Evolutionary conservation across 768 basidiomycete genomes (phyloP).

Genomic region (Psilocybe subaeruginosa): DNA sequence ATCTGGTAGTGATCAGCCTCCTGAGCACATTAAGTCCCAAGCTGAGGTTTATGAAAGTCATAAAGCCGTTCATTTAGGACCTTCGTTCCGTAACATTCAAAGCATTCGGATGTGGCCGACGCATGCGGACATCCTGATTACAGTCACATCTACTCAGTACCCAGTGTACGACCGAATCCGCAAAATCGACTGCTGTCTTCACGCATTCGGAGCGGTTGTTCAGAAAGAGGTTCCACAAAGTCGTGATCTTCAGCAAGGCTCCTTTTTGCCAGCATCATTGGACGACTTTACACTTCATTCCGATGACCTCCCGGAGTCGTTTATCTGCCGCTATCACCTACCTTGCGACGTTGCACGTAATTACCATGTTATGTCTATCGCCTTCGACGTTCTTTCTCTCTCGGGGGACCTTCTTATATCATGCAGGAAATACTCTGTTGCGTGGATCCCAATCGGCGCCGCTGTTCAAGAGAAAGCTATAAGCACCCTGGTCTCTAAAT

Average conservation of each 20-base stretch:
- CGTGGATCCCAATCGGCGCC: conserved; percentile 26
- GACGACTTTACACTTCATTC: conserved; percentile 23
- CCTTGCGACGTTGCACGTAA: conserved; percentile 24
- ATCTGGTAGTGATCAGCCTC: background rate
- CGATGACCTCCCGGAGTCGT: conserved; percentile 24
- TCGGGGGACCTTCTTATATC: conserved; percentile 28
- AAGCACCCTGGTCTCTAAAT: background rate
- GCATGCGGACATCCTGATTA: conserved; percentile 26
- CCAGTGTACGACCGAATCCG: conserved; percentile 25
- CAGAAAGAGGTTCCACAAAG: conserved; percentile 12
- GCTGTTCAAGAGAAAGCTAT: conserved; percentile 6
- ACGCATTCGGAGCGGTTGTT: conserved; percentile 27
- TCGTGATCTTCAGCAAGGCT: conserved; percentile 16
- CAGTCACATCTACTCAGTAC: conserved; percentile 16
- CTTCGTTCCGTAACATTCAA: conserved; percentile 28
- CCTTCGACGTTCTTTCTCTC: conserved; percentile 28
- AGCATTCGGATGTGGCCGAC: conserved; percentile 21
- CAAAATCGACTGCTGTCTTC: conserved; percentile 31
- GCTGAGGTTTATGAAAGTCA: conserved; percentile 22
- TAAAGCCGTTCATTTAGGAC: conserved; percentile 25
- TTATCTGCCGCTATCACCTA: conserved; percentile 31
- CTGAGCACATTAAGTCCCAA: conserved; percentile 4
- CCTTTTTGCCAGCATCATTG: conserved; percentile 28
- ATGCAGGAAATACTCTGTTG: conserved; percentile 31
- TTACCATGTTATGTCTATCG: conserved; percentile 20